These are phyloP conservation scores for Boehmeria nivea DNA, from an alignment of 306 rosid genomes.

Conservation along the genomic window DNA sequence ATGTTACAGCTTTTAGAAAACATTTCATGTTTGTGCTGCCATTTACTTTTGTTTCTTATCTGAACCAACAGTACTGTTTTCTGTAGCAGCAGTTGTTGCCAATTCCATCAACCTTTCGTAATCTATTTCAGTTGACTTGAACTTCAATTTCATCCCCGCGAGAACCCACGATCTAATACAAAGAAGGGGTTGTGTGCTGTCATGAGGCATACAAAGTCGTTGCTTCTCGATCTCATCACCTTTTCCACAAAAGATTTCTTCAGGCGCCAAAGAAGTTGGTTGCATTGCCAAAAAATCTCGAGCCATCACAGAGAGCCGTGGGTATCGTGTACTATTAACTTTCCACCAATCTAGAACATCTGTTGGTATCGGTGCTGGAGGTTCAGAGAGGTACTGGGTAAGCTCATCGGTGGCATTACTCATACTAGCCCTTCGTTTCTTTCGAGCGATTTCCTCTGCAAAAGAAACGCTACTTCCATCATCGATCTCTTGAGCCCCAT, in stretches of 20 bases:
- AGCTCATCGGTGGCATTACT: conserved; percentile 82
- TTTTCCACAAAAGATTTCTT: conserved; percentile 73
- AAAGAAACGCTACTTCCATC: conserved; percentile 80
- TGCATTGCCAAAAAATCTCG: conserved; percentile 88
- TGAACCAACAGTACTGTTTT: conserved; percentile 20
- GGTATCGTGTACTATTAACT: conserved; percentile 75
- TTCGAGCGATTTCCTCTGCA: conserved; percentile 95
- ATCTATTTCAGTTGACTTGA: conserved; percentile 40
- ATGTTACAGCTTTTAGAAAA: not conserved
- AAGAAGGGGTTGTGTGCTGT: conserved; percentile 64
- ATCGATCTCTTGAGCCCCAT: conserved; percentile 57
- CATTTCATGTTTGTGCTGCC: not conserved
- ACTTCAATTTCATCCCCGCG: conserved; percentile 74
- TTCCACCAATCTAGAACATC: conserved; percentile 99
- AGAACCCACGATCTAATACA: conserved; percentile 86
- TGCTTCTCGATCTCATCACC: conserved; percentile 81
- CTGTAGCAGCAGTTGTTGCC: conserved; percentile 31
- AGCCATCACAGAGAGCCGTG: conserved; percentile 87
- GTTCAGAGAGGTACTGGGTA: conserved; percentile 82
- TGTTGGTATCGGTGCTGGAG: conserved; percentile 80
- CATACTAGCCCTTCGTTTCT: conserved; percentile 74
- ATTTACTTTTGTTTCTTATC: conserved; percentile 37
- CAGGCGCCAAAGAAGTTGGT: conserved; percentile 81
- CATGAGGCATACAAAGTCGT: conserved; percentile 64
- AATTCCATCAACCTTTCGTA: conserved; percentile 49